Evolutionary conservation across 257 asterid species (phyloP).

Genomic region (Nicotiana noctiflora): DNA sequence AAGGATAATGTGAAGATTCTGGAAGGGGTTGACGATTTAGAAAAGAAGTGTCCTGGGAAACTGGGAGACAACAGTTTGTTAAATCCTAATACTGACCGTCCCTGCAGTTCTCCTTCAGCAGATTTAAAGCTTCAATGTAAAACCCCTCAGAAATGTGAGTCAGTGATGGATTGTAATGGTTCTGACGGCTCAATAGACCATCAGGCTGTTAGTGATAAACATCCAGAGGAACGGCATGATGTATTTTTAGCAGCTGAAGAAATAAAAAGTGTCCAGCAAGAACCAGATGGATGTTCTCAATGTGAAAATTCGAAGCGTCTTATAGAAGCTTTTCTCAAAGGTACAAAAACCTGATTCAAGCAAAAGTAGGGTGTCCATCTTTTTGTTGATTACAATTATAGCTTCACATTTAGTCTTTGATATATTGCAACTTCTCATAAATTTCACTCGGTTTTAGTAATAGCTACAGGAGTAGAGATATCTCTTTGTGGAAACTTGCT

Average conservation of each 20-base stretch:
- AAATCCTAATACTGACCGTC: slow-evolving; percentile 23
- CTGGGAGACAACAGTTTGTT: slow-evolving; percentile 24
- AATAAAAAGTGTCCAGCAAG: slow-evolving; percentile 18
- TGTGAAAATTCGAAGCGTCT: slow-evolving; percentile 32
- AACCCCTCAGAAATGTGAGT: neutral
- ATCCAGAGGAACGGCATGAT: slow-evolving; percentile 25
- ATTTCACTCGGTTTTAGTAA: neutral
- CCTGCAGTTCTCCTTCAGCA: slow-evolving; percentile 15
- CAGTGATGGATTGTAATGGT: slow-evolving; percentile 20
- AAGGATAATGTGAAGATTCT: slow-evolving; percentile 16
- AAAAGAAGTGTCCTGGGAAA: slow-evolving; percentile 26
- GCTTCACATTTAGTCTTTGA: slow-evolving; percentile 1
- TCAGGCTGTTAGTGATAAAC: slow-evolving; percentile 23
- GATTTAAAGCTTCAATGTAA: slow-evolving; percentile 32
- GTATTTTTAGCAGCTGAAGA: slow-evolving; percentile 12
- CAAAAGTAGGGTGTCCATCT: slow-evolving; percentile 31
- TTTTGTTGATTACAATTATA: neutral
- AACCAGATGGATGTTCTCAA: slow-evolving; percentile 24
- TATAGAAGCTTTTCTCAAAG: slow-evolving; percentile 20
- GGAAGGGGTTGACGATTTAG: slow-evolving; percentile 24
- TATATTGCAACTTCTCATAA: neutral
- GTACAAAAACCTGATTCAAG: slow-evolving; percentile 21
- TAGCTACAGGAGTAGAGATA: slow-evolving; percentile 56
- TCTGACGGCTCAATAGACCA: slow-evolving; percentile 25
- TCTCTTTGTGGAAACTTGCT: slow-evolving; percentile 76